Base-by-base conservation (phyloP, 2,329 filamentous ascomycete species). In the Aspergillus niger region DNA sequence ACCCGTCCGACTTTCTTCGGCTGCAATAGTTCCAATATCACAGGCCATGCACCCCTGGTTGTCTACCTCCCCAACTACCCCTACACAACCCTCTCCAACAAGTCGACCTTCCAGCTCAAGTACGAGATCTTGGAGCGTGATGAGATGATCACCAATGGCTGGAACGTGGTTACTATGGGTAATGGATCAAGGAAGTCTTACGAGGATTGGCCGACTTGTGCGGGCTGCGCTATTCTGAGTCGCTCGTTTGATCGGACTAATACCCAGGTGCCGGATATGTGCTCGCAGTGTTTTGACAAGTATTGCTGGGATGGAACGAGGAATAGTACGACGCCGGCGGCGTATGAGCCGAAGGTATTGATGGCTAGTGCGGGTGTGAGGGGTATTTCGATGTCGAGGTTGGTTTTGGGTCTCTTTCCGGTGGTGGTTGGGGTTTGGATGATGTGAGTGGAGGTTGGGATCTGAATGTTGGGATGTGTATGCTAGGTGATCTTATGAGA, bases 291-390 rank as follows among this genome's bases (percentile, higher is more conserved):
- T 79, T 98, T 97, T 76, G 66, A 81, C 11, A 77, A 81, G 24
- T 97, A 97, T 80, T 99, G 95, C 83, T 99, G 95, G 94, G 86
- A 97, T 74, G 95, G 95, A 15, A 91, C 85, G 1, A 59, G 78
- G 7, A 77, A 83, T 47, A 76, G 70, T 43, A 62, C 56, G 26
- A 49, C 20, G 1, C 65, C 65, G 3, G 24, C 13, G 2, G 26
- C 30, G 6, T 67, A 66, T 49, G 48, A 63, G 22, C 66, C 66
- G 15, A 20, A 26, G 15, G 22, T 44, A 15, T 17, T 55, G 52
- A 13, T 55, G 52, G 26, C 15, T 24, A 41, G 51, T 54, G 36
- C 26, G 7, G 15, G 51, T 3, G 10, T 47, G 10, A 47, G 20
- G 43, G 15, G 1, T 1, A 20, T 20, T 6, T 6, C 43, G 10